Evolutionary conservation across 1,284 basidiomycete genomes (phyloP), one percentile per base, ranked within the genome.

Genomic region (Paramarasmius palmivorus): DNA sequence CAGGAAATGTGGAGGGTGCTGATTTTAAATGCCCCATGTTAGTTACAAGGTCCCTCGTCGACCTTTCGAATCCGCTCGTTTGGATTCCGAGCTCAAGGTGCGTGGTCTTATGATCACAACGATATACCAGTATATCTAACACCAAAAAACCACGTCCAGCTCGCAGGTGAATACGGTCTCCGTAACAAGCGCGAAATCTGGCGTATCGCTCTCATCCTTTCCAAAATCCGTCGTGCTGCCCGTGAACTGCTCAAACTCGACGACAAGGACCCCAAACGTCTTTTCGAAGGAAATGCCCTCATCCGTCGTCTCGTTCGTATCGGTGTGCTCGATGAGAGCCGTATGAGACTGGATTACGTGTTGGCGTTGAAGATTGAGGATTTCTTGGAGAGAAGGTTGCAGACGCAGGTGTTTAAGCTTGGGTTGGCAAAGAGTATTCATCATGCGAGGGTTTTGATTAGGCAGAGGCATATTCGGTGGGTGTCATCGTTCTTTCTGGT

Each of bases 171-270:
- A 83, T 99, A 96, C 83, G 96, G 96, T 77, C 93, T 99, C 69
- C 93, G 95, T 76, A 99, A 98, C 92, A 99, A 99, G 87, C 92
- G 94, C 71, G 96, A 99, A 83, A 98, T 99, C 81, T 99, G 96
- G 96, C 93, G 97, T 71, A 98, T 99, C 75, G 89, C 95, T 73
- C 89, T 99, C 69, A 88, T 88, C 71, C 89, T 99, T 57, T 99
- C 97, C 71, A 98, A 99, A 86, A 99, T 99, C 73, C 95, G 96
- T 84, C 95, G 97, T 90, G 97, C 96, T 59, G 97, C 96, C 63
- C 96, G 96, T 92, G 96, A 99, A 82, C 91, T 99, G 61, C 90
- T 99, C 77, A 99, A 99, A 85, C 94, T 99, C 78, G 96, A 99
- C 68, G 92, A 90, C 77, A 99, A 99, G 78, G 97, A 99, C 80